Conservation (phyloP, 495 filamentous ascomycete species). For the Lasiosphaeris hirsuta region DNA sequence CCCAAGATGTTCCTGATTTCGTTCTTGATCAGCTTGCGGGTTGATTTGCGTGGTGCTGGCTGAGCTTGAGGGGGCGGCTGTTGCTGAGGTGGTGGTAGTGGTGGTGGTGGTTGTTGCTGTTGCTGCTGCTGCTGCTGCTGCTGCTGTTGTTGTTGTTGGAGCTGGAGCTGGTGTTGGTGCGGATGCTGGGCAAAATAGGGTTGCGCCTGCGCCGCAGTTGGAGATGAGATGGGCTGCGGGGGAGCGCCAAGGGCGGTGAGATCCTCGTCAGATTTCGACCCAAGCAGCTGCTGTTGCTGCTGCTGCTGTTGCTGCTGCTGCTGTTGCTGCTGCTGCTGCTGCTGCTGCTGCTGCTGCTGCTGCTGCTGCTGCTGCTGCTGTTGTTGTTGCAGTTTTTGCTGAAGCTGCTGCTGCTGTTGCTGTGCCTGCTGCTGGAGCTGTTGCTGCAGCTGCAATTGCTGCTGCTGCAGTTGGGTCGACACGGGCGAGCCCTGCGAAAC, state of each 20-base stretch:
- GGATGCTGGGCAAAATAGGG: conserved; percentile 16
- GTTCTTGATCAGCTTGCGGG: conserved; percentile 46
- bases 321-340: conserved; percentile 15
- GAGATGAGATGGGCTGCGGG: conserved; percentile 25
- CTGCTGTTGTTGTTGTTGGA: conserved; percentile 3
- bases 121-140: conserved; percentile 6
- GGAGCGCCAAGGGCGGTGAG: conserved; percentile 27
- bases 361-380: conserved; percentile 18
- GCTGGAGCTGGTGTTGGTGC: neutral
- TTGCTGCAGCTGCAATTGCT: conserved; percentile 31
- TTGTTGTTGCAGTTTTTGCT: neutral
- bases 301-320: conserved; percentile 25
- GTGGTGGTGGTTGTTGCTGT: conserved; percentile 26
- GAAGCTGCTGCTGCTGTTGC: conserved; percentile 18
- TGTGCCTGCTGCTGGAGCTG: conserved; percentile 26
- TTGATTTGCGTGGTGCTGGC: conserved; percentile 40
- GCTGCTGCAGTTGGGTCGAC: conserved; percentile 31
- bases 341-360: conserved; percentile 24
- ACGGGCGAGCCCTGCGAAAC: conserved; percentile 24
- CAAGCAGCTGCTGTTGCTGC: conserved; percentile 21
- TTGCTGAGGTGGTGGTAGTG: neutral
- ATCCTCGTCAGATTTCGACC: conserved; percentile 39
- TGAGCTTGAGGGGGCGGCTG: conserved; percentile 21
- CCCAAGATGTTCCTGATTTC: conserved; percentile 45
- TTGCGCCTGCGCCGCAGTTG: conserved; percentile 26